Conservation (phyloP, 2,329 filamentous ascomycete species). For the Uncinocarpus reesii region DNA sequence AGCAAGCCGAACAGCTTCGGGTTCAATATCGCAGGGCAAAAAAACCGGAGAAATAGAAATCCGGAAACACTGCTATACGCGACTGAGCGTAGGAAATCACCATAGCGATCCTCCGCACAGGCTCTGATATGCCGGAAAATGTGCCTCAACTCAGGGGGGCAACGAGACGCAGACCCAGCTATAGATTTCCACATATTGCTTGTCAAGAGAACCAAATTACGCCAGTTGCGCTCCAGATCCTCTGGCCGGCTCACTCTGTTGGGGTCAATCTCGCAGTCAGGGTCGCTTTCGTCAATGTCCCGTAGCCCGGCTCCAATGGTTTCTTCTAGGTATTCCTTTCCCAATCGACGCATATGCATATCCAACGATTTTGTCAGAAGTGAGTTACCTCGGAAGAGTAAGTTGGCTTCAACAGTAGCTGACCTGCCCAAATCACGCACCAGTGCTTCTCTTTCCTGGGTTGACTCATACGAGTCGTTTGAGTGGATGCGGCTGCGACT, state of each 20-base stretch:
- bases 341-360: constrained; percentile 87
- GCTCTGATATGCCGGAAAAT: constrained; percentile 86
- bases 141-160: constrained; percentile 70
- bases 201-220: constrained; percentile 62
- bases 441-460: constrained; percentile 49
- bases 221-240: constrained; percentile 76
- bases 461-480: constrained; percentile 48
- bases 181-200: constrained; percentile 81
- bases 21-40: constrained; percentile 91
- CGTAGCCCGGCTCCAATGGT: constrained; percentile 73
- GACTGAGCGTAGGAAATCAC: constrained; percentile 80
- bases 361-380: constrained; percentile 87
- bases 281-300: constrained; percentile 83
- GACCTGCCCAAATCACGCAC: constrained; percentile 55
- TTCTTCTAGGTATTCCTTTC: constrained; percentile 85
- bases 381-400: constrained; percentile 91
- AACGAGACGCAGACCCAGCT: constrained; percentile 58
- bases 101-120: constrained; percentile 88
- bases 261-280: constrained; percentile 91
- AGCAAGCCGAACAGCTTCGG: constrained; percentile 86
- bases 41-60: constrained; percentile 88
- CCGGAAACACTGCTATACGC: constrained; percentile 91
- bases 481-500: constrained; percentile 57
- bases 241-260: constrained; percentile 58
- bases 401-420: constrained; percentile 69